A percentile compares a stretch with the other conserved stretches of the same genome.
Evolutionary conservation across 2,329 filamentous ascomycete genomes (phyloP).

Genomic region (Beauveria bassiana): DNA sequence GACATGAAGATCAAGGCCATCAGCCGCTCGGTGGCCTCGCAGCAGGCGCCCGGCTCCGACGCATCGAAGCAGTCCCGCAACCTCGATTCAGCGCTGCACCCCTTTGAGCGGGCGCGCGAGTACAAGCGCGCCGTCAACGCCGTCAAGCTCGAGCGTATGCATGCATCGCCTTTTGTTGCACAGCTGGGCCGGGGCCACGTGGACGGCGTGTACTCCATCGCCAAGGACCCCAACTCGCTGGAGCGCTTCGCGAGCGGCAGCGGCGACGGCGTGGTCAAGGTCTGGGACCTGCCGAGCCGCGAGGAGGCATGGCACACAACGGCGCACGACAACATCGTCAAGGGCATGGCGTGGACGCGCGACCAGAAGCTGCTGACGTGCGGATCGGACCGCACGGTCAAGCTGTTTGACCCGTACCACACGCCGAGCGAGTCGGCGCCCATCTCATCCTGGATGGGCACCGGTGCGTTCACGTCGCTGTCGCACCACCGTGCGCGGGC

Average conservation of each 20-base stretch:
- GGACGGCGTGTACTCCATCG: constrained; percentile 73
- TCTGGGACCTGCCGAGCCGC: constrained; percentile 70
- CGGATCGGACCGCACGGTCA: constrained; percentile 77
- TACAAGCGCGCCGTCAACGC: constrained; percentile 57
- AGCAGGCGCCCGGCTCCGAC: constrained; percentile 60
- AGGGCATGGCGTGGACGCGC: constrained; percentile 81
- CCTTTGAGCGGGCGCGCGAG: constrained; percentile 84
- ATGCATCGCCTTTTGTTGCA: constrained; percentile 64
- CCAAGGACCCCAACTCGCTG: constrained; percentile 69
- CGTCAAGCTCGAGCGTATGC: constrained; percentile 90
- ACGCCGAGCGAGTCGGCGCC: constrained; percentile 61
- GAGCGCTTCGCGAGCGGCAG: constrained; percentile 74
- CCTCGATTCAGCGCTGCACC: constrained; percentile 78
- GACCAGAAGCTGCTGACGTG: constrained; percentile 82
- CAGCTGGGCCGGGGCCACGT: constrained; percentile 88
- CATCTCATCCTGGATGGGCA: constrained; percentile 75
- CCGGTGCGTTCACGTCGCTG: constrained; percentile 73
- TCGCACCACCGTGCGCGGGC: constrained; percentile 74
- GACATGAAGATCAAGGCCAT: constrained; percentile 58
- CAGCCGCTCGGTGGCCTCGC: constrained; percentile 54
- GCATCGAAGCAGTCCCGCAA: constrained; percentile 60
- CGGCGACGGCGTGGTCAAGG: constrained; percentile 89
- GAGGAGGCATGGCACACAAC: constrained; percentile 70
- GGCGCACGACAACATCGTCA: constrained; percentile 90
- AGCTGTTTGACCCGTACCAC: constrained; percentile 86